Conservation (phyloP, 768 basidiomycete genomes). For the Tricholoma bakamatsutake region DNA sequence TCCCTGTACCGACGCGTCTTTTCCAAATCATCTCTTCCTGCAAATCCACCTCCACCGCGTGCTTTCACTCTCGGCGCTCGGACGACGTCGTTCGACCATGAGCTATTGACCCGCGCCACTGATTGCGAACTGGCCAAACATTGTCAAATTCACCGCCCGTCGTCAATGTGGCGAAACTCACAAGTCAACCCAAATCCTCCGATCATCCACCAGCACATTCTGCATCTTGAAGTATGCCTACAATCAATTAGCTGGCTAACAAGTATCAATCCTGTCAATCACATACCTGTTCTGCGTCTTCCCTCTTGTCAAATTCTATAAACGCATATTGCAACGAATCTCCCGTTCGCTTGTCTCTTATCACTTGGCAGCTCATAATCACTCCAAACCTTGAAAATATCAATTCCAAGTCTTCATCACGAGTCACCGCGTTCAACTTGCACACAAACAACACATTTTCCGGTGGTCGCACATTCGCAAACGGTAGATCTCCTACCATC, state of each 20-base stretch:
- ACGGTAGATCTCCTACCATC: constrained; percentile 99
- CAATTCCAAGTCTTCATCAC: constrained; percentile 93
- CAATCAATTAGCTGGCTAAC: no score
- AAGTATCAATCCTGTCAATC: no score
- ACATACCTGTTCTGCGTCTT: constrained; percentile 87
- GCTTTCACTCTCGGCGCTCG: constrained; percentile 33
- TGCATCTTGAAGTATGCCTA: constrained; percentile 99
- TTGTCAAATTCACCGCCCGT: constrained; percentile 1
- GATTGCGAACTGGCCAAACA: constrained; percentile 71
- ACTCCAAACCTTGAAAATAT: constrained; percentile 95
- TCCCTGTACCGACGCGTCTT: constrained; percentile 63
- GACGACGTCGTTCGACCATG: constrained; percentile 77
- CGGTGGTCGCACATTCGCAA: constrained; percentile 95
- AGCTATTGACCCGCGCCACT: constrained; percentile 77
- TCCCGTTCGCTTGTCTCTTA: constrained; percentile 91
- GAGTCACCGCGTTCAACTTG: constrained; percentile 94
- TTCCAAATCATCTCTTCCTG: constrained; percentile 71
- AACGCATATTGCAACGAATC: constrained; percentile 98
- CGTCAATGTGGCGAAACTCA: constrained; percentile 77
- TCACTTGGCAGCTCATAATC: constrained; percentile 97
- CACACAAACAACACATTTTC: constrained; percentile 99
- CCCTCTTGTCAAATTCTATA: constrained; percentile 93
- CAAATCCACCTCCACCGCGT: constrained; percentile 44
- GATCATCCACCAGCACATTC: constrained; percentile 95
- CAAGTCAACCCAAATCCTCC: constrained; percentile 99